phyloP scores from a whole-genome alignment of 2,329 filamentous ascomycete genomes.

The Xylogone sp. region DNA sequence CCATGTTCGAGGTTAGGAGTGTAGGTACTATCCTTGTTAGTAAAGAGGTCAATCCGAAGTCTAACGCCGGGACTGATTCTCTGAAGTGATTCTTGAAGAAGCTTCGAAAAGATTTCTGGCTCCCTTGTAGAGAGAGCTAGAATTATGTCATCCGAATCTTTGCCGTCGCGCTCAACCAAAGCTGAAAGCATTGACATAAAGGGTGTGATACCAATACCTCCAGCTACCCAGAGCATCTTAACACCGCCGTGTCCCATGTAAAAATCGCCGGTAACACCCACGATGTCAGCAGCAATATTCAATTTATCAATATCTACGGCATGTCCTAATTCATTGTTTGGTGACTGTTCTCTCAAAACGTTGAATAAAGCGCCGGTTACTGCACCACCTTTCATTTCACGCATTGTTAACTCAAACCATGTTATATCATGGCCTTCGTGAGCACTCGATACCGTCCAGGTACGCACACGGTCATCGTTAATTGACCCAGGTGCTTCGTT shows the following conservation, averaged over 20 bases:
- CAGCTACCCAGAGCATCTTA: conserved; percentile 17
- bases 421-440: conserved; percentile 7
- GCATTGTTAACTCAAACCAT: conserved; percentile 19
- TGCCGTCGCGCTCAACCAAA: conserved; percentile 1
- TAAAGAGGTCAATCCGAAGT: not conserved
- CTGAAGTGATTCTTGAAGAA: not conserved
- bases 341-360: conserved; percentile 1
- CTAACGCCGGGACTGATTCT: not conserved
- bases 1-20: not conserved
- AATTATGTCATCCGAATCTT: not conserved
- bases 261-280: conserved; percentile 1
- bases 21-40: not conserved
- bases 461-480: conserved; percentile 20
- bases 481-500: conserved; percentile 9
- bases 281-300: not conserved
- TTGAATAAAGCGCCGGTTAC: conserved; percentile 18
- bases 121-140: conserved; percentile 1
- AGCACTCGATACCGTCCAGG: conserved; percentile 20
- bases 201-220: conserved; percentile 30
- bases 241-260: not conserved
- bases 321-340: not conserved
- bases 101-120: not conserved
- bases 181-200: conserved; percentile 26
- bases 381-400: conserved; percentile 13
- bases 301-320: not conserved